Percentiles rank a stretch among this genome's conserved stretches.
These are phyloP conservation scores for Pleoardoris graminearum DNA, from an alignment of 2,329 filamentous ascomycete genomes.

Conservation along the genomic window DNA sequence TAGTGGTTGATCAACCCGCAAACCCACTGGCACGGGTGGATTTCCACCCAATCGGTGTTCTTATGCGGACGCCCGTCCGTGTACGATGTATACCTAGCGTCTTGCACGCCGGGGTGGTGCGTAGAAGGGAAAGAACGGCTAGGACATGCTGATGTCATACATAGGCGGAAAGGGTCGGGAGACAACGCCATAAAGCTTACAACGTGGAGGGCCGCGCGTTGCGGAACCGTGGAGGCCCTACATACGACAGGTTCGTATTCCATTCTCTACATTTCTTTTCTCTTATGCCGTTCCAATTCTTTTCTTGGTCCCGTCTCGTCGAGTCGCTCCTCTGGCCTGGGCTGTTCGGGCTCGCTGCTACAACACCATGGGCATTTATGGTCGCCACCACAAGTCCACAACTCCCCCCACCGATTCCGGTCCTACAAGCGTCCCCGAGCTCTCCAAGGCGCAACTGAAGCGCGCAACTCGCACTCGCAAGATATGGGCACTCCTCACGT, in stretches of 20 bases:
- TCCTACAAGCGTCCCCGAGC: conserved; percentile 28
- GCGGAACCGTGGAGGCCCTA: conserved; percentile 6
- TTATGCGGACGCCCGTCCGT: not conserved
- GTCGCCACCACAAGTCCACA: conserved; percentile 20
- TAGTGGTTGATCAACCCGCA: not conserved
- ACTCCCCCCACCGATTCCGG: conserved; percentile 21
- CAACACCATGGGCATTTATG: conserved; percentile 32
- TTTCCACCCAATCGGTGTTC: conserved; percentile 7
- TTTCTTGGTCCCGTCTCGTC: conserved; percentile 2
- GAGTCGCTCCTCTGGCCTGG: not conserved
- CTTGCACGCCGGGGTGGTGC: conserved; percentile 14
- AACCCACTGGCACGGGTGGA: not conserved
- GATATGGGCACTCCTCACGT: conserved; percentile 66
- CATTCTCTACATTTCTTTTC: conserved; percentile 8
- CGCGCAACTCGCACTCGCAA: conserved; percentile 54
- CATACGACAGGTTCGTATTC: not conserved
- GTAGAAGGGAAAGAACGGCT: not conserved
- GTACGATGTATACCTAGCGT: conserved; percentile 12
- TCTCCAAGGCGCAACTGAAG: conserved; percentile 44
- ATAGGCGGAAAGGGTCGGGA: conserved; percentile 7
- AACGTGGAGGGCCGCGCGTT: conserved; percentile 27
- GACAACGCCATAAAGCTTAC: conserved; percentile 27
- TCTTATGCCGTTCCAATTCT: conserved; percentile 1
- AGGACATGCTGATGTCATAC: conserved; percentile 29
- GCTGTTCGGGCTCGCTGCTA: not conserved